Evolutionary conservation across 805 yeast genomes (phyloP), one percentile per base, ranked within the genome.

Genomic region (Candida silvicultrix): DNA sequence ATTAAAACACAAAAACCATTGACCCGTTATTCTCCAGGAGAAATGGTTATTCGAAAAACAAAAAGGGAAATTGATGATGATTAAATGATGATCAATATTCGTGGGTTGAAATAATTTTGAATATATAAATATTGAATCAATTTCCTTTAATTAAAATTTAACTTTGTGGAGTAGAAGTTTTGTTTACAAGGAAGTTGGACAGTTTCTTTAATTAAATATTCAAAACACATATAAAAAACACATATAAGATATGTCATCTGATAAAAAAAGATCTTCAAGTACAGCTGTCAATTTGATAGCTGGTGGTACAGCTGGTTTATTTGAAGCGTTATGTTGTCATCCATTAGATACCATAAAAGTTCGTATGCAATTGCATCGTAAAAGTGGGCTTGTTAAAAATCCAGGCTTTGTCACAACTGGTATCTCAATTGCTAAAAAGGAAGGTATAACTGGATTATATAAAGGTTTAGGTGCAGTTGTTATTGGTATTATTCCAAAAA

Each of bases 311-410:
- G 99, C 99, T 14, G 99, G 99, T 48, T 73, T 92, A 49, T 88
- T 90, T 63, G 99, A 92, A 73, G 99, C 98, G n/a, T 74, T 94
- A 52, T 82, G 92, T 65, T 92, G 99, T 66, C 99, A 92, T 67
- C 98, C 98, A n/a, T 77, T 92, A 57, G 99, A 92, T 65, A 92
- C 99, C 37, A 87, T 92, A 64, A 92, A 92, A 68, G 99, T 92
- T 51, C 81, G 98, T 63, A 92, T 92, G 98, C 98, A 92, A 67
- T 76, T 92, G 58, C 83, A 85, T 63, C 79, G 80, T 60, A 83
- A 82, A 62, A 66, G 77, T 4, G 80, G 84, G n/a, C 74, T 77
- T 41, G 59, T 65, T 32, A 86, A 84, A 63, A 83, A 89, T 19
- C 94, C 95, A 4, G 97, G 98, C 0, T 89, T 92, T 59, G 59